These are phyloP conservation scores for Albifimbria verrucaria DNA, from an alignment of 2,329 filamentous ascomycete species.

Conservation along the genomic window DNA sequence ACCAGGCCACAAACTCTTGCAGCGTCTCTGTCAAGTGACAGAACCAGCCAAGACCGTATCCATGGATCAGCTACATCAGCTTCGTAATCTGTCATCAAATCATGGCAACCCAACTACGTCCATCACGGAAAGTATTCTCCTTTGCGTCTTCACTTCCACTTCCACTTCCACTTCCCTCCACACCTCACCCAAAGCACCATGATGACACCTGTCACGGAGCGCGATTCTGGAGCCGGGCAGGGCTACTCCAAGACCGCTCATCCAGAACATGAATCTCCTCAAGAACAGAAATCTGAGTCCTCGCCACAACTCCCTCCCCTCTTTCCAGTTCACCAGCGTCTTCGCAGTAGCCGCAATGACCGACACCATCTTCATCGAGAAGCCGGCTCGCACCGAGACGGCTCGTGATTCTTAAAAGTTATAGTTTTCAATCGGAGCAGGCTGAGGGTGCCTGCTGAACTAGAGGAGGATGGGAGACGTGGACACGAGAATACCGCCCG, in stretches of 20 bases:
- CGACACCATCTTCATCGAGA: slow-evolving; percentile 17
- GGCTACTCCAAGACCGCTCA: slow-evolving; percentile 12
- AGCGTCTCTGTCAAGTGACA: too few relatives aligned
- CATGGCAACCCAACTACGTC: background rate
- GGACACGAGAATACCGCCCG: slow-evolving; percentile 25
- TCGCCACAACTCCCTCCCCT: slow-evolving; percentile 8
- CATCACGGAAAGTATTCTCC: background rate
- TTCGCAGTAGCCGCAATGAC: slow-evolving; percentile 32
- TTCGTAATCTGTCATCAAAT: too few relatives aligned
- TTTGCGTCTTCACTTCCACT: background rate
- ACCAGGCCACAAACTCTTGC: too few relatives aligned
- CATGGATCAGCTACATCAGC: too few relatives aligned
- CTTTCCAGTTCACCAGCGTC: background rate
- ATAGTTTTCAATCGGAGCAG: slow-evolving; percentile 56
- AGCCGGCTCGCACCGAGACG: slow-evolving; percentile 11
- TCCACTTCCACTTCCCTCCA: background rate
- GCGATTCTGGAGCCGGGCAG: slow-evolving; percentile 14
- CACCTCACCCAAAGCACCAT: slow-evolving; percentile 6
- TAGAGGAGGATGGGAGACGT: background rate
- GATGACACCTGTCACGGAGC: slow-evolving; percentile 23
- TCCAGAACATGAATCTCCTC: slow-evolving; percentile 16
- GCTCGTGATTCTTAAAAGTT: slow-evolving; percentile 28
- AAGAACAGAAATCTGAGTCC: slow-evolving; percentile 53
- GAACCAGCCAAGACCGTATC: too few relatives aligned
- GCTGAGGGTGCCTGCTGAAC: slow-evolving; percentile 19